Evolutionary conservation across 768 basidiomycete species (phyloP).

Genomic region (Dacryopinax spathularia): DNA sequence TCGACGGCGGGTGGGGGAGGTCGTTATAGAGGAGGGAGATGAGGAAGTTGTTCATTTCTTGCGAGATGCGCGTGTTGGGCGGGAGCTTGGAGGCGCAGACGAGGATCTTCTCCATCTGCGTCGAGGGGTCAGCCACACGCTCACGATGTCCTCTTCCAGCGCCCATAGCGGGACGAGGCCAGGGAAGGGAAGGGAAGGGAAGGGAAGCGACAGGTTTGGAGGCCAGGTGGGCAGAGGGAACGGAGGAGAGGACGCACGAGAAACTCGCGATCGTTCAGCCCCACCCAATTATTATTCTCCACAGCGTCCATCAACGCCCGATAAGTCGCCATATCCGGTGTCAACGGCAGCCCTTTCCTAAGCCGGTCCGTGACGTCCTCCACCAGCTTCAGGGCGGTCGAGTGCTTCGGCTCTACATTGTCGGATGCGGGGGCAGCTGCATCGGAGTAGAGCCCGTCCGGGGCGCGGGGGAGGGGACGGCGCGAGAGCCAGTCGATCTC

Average conservation of each 20-base stretch:
- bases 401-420: slow-evolving; percentile 11
- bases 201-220: too few relatives aligned
- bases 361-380: slow-evolving; percentile 3
- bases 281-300: slow-evolving; percentile 29
- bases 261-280: slow-evolving; percentile 45
- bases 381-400: not conserved
- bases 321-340: slow-evolving; percentile 3
- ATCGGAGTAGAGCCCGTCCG: slow-evolving; percentile 35
- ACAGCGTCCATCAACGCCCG: slow-evolving; percentile 29
- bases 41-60: slow-evolving; percentile 10
- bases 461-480: slow-evolving; percentile 29
- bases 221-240: slow-evolving; percentile 5
- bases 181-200: too few relatives aligned
- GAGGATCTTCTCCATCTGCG: not conserved
- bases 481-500: slow-evolving; percentile 19
- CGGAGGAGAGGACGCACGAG: slow-evolving; percentile 28
- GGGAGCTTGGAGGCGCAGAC: not conserved
- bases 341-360: slow-evolving; percentile 6
- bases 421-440: slow-evolving; percentile 18
- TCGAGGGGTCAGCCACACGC: not conserved
- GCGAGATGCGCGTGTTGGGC: not conserved
- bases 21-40: slow-evolving; percentile 51
- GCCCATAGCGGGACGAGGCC: too few relatives aligned
- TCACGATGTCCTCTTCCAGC: too few relatives aligned
- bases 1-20: slow-evolving; percentile 57